Conservation (phyloP, 495 filamentous ascomycete species). For the Penicilliopsis zonata region DNA sequence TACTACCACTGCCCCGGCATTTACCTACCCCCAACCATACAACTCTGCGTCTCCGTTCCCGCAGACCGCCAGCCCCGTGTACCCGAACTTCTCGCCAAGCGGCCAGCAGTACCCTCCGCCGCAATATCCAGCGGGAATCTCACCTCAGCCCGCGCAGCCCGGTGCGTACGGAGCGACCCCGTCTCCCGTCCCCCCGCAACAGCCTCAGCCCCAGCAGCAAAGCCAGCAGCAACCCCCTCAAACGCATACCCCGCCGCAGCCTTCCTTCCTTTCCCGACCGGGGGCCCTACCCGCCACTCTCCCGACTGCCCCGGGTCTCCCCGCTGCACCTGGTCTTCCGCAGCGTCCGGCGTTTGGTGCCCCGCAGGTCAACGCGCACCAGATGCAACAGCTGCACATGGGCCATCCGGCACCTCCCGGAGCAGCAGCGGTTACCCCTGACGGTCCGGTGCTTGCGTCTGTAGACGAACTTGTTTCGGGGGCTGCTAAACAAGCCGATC, state of each 20-base stretch:
- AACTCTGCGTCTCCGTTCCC: conserved; percentile 26
- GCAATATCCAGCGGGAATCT: conserved; percentile 27
- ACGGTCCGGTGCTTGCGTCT: conserved; percentile 32
- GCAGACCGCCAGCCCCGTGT: conserved; percentile 30
- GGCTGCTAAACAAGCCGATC: conserved; percentile 22
- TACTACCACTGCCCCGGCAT: conserved; percentile 12
- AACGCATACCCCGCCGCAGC: conserved; percentile 29
- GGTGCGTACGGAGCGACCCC: conserved; percentile 18
- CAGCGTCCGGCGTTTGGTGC: conserved; percentile 50
- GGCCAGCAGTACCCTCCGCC: conserved; percentile 20
- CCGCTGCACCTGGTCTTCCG: conserved; percentile 46
- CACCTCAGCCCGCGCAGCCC: conserved; percentile 30
- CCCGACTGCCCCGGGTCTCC: no score
- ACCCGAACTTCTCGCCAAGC: conserved; percentile 23
- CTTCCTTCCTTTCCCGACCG: conserved; percentile 30
- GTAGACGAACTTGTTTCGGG: conserved; percentile 51
- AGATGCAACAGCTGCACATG: conserved; percentile 55
- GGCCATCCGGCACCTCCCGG: conserved; percentile 31
- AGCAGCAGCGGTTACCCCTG: conserved; percentile 4
- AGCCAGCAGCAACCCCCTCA: conserved; percentile 25
- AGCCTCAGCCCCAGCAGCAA: no score
- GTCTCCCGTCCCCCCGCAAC: conserved; percentile 22
- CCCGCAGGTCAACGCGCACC: conserved; percentile 41
- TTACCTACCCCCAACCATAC: conserved; percentile 27
- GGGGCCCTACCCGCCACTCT: conserved; percentile 41